A percentile compares a stretch with the other conserved stretches of the same genome.
Evolutionary conservation across 768 basidiomycete genomes (phyloP).

Genomic region (Russula sp.): DNA sequence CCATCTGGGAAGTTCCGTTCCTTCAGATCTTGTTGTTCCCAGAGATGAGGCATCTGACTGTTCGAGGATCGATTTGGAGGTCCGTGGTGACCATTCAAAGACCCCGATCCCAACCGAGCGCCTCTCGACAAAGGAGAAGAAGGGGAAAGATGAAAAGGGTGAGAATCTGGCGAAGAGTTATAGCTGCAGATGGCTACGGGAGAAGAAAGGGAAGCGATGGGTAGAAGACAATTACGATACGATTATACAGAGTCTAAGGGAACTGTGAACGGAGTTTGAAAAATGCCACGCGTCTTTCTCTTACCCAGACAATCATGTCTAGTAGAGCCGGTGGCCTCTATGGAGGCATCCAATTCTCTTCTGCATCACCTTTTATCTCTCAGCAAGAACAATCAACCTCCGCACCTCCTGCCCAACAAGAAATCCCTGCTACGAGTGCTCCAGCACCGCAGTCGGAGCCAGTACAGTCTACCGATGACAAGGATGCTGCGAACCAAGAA

Average conservation of each 20-base stretch:
- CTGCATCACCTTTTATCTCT: conserved; percentile 53
- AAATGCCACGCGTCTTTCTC: neutral
- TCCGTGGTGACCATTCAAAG: neutral
- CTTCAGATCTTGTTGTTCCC: conserved; percentile 32
- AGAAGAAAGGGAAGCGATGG: conserved; percentile 41
- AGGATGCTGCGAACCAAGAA: conserved; percentile 31
- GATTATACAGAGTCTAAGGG: conserved; percentile 39
- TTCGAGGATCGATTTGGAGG: conserved; percentile 12
- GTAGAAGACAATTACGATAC: conserved; percentile 39
- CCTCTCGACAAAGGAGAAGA: neutral
- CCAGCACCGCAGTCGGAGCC: conserved; percentile 34
- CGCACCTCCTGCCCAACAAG: conserved; percentile 31
- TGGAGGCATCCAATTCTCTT: conserved; percentile 83
- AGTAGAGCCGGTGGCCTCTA: conserved; percentile 82
- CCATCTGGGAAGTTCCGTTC: conserved; percentile 38
- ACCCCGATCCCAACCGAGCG: neutral
- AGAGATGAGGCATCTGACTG: conserved; percentile 8
- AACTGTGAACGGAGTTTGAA: conserved; percentile 13
- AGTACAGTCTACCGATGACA: conserved; percentile 33
- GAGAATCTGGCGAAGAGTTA: conserved; percentile 27
- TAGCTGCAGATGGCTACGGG: conserved; percentile 43
- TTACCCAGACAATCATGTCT: conserved; percentile 49
- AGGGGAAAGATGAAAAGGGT: neutral
- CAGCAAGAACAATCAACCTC: conserved; percentile 40
- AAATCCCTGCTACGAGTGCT: conserved; percentile 32